Conservation (phyloP, 1,139 yeast genomes). For the Schizosaccharomyces versatilis region DNA sequence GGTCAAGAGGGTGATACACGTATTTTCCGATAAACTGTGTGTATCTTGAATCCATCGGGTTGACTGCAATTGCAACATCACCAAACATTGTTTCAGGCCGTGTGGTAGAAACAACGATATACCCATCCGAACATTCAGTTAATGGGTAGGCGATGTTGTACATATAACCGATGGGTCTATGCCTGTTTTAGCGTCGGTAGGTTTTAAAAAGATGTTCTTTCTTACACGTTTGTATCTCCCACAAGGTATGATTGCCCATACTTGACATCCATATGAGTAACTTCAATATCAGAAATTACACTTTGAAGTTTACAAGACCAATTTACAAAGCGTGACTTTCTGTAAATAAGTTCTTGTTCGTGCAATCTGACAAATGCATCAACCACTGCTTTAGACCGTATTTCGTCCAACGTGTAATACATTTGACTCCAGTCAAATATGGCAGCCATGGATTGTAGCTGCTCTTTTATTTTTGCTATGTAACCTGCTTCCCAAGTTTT, state of each 20-base stretch:
- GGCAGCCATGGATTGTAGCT: conserved; percentile 8
- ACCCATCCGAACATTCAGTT: background rate
- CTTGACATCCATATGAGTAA: background rate
- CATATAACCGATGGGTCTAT: conserved; percentile 5
- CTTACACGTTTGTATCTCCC: too few species aligned
- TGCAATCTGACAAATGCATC: conserved; percentile 8
- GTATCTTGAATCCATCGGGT: conserved; percentile 6
- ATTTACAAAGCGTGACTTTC: conserved; percentile 10
- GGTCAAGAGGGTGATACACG: conserved; percentile 7
- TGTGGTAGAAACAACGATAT: conserved; percentile 8
- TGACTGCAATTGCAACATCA: conserved; percentile 10
- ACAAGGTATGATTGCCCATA: too few species aligned
- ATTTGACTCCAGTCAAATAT: conserved; percentile 9
- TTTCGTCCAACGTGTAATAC: conserved; percentile 9
- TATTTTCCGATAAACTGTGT: conserved; percentile 3
- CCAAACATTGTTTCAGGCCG: conserved; percentile 11
- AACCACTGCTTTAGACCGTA: conserved; percentile 6
- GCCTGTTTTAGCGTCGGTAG: background rate
- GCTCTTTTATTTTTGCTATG: conserved; percentile 4
- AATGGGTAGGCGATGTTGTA: conserved; percentile 8
- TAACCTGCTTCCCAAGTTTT: conserved; percentile 5
- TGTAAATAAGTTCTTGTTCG: conserved; percentile 8
- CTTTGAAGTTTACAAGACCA: conserved; percentile 9
- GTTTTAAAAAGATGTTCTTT: too few species aligned
- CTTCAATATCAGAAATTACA: conserved; percentile 11